Evolutionary conservation across 2,329 filamentous ascomycete species (phyloP).

Genomic region (Aspergillus floridensis): DNA sequence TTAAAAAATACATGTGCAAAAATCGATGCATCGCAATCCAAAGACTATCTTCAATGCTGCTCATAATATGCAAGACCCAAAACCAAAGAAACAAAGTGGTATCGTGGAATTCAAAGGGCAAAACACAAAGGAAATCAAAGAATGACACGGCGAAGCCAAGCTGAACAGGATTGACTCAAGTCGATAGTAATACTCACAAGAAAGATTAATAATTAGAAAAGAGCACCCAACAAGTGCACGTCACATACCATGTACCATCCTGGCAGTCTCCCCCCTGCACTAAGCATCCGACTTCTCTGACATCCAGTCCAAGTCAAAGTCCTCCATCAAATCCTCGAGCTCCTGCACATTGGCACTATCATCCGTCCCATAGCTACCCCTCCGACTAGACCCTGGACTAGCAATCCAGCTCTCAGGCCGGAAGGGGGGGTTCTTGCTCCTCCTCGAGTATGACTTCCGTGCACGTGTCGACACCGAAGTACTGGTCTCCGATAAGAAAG

Average conservation of each 20-base stretch:
- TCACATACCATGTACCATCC: neutral
- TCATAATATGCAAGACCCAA: neutral
- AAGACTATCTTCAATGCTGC: no score
- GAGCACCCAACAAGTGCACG: neutral
- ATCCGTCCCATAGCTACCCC: conserved; percentile 26
- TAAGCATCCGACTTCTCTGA: conserved; percentile 22
- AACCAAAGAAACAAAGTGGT: conserved; percentile 19
- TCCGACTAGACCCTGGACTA: conserved; percentile 28
- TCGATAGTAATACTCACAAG: neutral
- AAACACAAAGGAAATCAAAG: conserved; percentile 2
- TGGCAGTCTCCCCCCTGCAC: neutral
- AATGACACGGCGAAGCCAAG: neutral
- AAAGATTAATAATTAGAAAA: neutral
- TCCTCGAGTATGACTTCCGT: neutral
- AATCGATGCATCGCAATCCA: no score
- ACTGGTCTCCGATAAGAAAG: conserved; percentile 21
- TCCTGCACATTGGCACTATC: conserved; percentile 25
- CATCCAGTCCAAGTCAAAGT: conserved; percentile 33
- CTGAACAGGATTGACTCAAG: no score
- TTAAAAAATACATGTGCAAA: no score
- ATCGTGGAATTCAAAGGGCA: conserved; percentile 15
- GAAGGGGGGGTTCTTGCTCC: conserved; percentile 5
- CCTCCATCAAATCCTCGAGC: conserved; percentile 34
- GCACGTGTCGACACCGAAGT: conserved; percentile 15
- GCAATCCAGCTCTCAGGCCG: conserved; percentile 32